A percentile compares a stretch with the other conserved stretches of the same genome.
Conservation (phyloP, 768 basidiomycete genomes). For the Boletus rex-veris region DNA sequence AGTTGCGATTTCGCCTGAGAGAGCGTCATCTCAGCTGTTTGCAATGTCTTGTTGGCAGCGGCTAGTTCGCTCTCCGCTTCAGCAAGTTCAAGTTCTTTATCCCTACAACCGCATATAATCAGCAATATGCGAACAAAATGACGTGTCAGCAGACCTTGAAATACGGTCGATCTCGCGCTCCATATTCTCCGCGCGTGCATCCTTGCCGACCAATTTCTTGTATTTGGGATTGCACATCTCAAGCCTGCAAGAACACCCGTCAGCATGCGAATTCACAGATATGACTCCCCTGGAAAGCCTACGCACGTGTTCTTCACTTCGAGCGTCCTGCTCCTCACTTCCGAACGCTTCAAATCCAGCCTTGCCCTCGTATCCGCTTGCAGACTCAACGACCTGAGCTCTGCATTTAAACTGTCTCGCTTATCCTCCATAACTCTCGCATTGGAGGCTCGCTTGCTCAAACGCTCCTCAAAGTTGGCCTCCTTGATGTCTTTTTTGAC, state of each 20-base stretch:
- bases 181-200: slow-evolving; percentile 60
- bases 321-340: slow-evolving; percentile 57
- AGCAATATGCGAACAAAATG: background rate
- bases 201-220: slow-evolving; percentile 58
- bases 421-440: slow-evolving; percentile 62
- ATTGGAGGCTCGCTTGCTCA: slow-evolving; percentile 52
- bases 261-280: background rate
- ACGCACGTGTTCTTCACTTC: slow-evolving; percentile 71
- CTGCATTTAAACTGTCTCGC: slow-evolving; percentile 65
- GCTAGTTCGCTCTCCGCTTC: slow-evolving; percentile 33
- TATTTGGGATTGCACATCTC: slow-evolving; percentile 59
- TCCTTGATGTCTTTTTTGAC: slow-evolving; percentile 54
- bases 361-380: slow-evolving; percentile 83
- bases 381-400: slow-evolving; percentile 64
- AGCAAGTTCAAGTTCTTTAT: slow-evolving; percentile 60
- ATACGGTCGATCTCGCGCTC: slow-evolving; percentile 67
- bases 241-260: slow-evolving; percentile 44
- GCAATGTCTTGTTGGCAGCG: slow-evolving; percentile 52
- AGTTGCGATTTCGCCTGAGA: slow-evolving; percentile 59
- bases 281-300: background rate
- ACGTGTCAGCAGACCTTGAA: slow-evolving; percentile 41
- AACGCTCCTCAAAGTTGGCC: slow-evolving; percentile 61
- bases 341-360: slow-evolving; percentile 68
- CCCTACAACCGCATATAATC: slow-evolving; percentile 38
- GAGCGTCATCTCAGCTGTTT: slow-evolving; percentile 61